Conservation (phyloP, 1,284 basidiomycete genomes). For the Fomitopsis palustris region DNA sequence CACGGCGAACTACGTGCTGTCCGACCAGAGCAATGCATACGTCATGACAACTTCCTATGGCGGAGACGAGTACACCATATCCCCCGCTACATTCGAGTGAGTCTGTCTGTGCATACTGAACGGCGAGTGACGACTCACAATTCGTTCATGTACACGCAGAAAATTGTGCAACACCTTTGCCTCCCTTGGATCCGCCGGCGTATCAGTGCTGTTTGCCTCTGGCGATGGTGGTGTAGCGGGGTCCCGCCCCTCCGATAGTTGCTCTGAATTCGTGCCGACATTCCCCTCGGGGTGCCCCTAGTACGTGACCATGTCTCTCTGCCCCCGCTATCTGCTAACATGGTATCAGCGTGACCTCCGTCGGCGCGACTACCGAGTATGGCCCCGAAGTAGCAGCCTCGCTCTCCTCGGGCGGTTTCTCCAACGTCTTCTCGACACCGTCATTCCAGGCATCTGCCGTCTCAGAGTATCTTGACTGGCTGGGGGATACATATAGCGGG, state of each 20-base stretch:
- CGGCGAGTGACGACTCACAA: constrained; percentile 19
- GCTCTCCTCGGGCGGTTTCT: constrained; percentile 47
- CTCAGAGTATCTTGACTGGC: constrained; percentile 25
- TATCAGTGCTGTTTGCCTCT: constrained; percentile 63
- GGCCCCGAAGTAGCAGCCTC: constrained; percentile 47
- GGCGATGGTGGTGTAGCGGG: constrained; percentile 67
- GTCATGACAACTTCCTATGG: constrained; percentile 44
- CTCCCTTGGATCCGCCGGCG: constrained; percentile 58
- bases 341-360: constrained; percentile 54
- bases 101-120: constrained; percentile 19
- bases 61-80: constrained; percentile 20
- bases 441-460: constrained; percentile 38
- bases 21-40: constrained; percentile 39
- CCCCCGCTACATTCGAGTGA: constrained; percentile 47
- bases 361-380: constrained; percentile 49
- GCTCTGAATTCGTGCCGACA: constrained; percentile 54
- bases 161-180: constrained; percentile 56
- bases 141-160: constrained; percentile 5
- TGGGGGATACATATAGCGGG: constrained; percentile 26
- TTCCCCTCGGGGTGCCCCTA: constrained; percentile 67
- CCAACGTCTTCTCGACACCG: constrained; percentile 40
- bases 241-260: constrained; percentile 45
- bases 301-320: constrained; percentile 31
- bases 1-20: constrained; percentile 24
- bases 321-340: too few species aligned